Evolutionary conservation across 2,329 filamentous ascomycete genomes (phyloP).

Genomic region (Colletotrichum lupini): DNA sequence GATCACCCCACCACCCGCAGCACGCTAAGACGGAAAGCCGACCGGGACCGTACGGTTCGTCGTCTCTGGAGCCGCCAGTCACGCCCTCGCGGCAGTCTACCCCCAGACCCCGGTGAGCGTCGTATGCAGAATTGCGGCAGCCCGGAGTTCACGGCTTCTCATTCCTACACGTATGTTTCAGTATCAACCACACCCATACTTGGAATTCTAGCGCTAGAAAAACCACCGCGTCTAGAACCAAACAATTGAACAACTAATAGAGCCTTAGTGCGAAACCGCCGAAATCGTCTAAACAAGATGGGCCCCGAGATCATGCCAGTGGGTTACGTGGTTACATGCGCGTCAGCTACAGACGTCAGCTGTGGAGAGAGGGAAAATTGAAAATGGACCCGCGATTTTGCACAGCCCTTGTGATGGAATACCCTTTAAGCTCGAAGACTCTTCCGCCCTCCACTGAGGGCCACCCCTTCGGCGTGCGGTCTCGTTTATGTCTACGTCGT

Average conservation of each 20-base stretch:
- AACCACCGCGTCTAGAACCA: not conserved
- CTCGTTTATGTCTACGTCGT: not conserved
- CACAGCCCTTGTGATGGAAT: constrained; percentile 22
- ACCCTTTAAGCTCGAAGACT: constrained; percentile 1
- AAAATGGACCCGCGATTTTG: constrained; percentile 22
- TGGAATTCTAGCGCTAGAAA: not conserved
- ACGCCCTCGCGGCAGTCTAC: not conserved
- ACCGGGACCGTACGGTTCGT: not conserved
- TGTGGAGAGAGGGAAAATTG: constrained; percentile 32
- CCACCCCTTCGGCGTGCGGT: not conserved
- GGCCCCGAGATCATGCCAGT: not conserved
- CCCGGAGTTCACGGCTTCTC: not conserved
- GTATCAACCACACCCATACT: not conserved
- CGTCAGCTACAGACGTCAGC: constrained; percentile 30
- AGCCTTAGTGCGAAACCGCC: not conserved
- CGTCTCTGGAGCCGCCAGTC: not conserved
- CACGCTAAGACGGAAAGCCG: not conserved
- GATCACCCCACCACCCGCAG: constrained; percentile 22
- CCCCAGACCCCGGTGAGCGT: not conserved
- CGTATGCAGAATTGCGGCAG: not conserved
- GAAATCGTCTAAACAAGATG: not conserved
- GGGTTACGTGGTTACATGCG: constrained; percentile 14
- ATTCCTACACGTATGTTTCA: not conserved
- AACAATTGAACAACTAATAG: not conserved
- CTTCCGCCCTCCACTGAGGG: constrained; percentile 11